Conservation (phyloP, 768 basidiomycete species). For the Clathrus columnatus region DNA sequence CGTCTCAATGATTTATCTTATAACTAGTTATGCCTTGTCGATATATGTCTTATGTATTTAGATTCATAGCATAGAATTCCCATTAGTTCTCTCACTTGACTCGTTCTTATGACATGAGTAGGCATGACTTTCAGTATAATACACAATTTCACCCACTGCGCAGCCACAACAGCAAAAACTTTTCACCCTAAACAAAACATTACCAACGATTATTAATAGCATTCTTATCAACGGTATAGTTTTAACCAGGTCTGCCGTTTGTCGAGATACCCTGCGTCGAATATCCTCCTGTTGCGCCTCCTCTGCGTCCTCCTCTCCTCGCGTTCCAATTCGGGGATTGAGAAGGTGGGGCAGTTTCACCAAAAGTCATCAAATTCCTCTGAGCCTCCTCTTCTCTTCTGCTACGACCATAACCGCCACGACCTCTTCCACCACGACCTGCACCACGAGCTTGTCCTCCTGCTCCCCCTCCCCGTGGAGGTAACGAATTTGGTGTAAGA, state of each 20-base stretch:
- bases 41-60: neutral
- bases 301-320: slow-evolving; percentile 27
- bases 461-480: slow-evolving; percentile 21
- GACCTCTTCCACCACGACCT: slow-evolving; percentile 24
- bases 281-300: slow-evolving; percentile 20
- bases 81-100: no score
- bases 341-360: slow-evolving; percentile 73
- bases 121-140: neutral
- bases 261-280: neutral
- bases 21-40: neutral
- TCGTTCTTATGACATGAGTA: neutral
- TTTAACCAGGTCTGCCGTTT: slow-evolving; percentile 6
- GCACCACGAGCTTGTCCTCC: slow-evolving; percentile 32
- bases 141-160: neutral
- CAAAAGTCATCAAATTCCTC: slow-evolving; percentile 80
- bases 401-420: slow-evolving; percentile 46
- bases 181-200: neutral
- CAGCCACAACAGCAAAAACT: neutral
- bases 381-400: slow-evolving; percentile 78
- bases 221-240: neutral
- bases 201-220: neutral
- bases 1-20: slow-evolving; percentile 23
- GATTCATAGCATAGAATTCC: neutral
- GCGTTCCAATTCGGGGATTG: slow-evolving; percentile 71
- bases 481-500: slow-evolving; percentile 32